Base-by-base conservation (phyloP, 805 yeast genomes). In the Zygosaccharomyces kombuchaensis region DNA sequence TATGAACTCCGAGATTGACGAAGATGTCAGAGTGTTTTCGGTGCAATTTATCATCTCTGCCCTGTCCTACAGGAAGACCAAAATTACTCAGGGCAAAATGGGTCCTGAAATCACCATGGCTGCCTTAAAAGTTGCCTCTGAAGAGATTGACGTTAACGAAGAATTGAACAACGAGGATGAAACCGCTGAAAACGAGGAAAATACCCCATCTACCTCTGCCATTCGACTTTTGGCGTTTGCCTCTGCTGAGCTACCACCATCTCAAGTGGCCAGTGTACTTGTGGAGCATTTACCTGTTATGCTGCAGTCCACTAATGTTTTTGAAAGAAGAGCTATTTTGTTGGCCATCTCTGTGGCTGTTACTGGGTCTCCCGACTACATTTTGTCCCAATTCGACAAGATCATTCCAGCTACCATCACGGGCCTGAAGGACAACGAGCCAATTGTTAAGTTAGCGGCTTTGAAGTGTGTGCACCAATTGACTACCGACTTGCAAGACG, bases 351-450 rank as follows among this genome's bases (percentile, higher is more conserved):
- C 95, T 57, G 87, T 81, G 46, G 81, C 91, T 43, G 86, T 86
- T 37, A 78, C 85, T 52, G 99, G 98, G 64, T 91, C 98, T 34
- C 98, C 98, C 51, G 99, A 93, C 62, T 91, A 76, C 67, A 77
- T 86, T 58, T 77, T 89, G 38, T 75, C 84, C 39, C 91, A 89
- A 62, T 69, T 90, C 50, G 77, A 78, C 48, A 82, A 81, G 60
- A 70, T 93, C 51, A 76, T 89, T 44, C 87, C 88, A 42, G 77
- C 81, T 47, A 69, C 91, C 39, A 75, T 86, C 43, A 69, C 75
- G 42, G 96, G 96, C 55, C 75, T 93, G 60, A 81, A 82, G 60
- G 96, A 88, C 65, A 53, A 77, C 13, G 82, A 85, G 57, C 71
- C 82, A 38, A 67, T 82, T 41, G 99, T 93, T 49, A 79, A 83